Evolutionary conservation across 2,329 filamentous ascomycete species (phyloP).

Genomic region (Colletotrichum cordylinicola): DNA sequence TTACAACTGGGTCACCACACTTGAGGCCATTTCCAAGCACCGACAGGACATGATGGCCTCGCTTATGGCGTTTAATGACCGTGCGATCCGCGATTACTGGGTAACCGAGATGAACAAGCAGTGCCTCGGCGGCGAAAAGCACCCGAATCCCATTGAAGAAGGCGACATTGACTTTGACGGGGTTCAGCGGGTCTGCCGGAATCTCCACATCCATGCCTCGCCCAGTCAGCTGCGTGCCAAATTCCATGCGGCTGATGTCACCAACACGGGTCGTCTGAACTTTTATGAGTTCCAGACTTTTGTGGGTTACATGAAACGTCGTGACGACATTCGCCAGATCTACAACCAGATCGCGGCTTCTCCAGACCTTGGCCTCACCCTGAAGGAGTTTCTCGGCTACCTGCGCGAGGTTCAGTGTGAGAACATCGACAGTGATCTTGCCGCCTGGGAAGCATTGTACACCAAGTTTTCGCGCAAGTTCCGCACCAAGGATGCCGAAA

Average conservation of each 20-base stretch:
- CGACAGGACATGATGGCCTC: slow-evolving; percentile 91
- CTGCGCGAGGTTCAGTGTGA: slow-evolving; percentile 77
- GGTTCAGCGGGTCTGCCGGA: slow-evolving; percentile 84
- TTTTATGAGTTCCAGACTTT: slow-evolving; percentile 86
- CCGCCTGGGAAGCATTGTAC: slow-evolving; percentile 77
- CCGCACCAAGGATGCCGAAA: slow-evolving; percentile 49
- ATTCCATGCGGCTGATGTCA: slow-evolving; percentile 76
- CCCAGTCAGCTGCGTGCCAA: slow-evolving; percentile 74
- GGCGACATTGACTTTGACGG: slow-evolving; percentile 79
- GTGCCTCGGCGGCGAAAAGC: slow-evolving; percentile 50
- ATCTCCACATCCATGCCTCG: slow-evolving; percentile 90
- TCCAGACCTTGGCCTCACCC: slow-evolving; percentile 68
- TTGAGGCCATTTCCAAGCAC: slow-evolving; percentile 84
- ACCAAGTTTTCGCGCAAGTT: slow-evolving; percentile 69
- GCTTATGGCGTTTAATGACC: slow-evolving; percentile 83
- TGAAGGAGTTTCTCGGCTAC: slow-evolving; percentile 78
- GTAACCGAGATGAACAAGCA: slow-evolving; percentile 79
- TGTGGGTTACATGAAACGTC: slow-evolving; percentile 80
- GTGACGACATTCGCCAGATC: slow-evolving; percentile 79
- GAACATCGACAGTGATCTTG: slow-evolving; percentile 70
- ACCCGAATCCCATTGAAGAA: slow-evolving; percentile 57
- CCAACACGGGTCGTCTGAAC: slow-evolving; percentile 69
- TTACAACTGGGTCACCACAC: slow-evolving; percentile 80
- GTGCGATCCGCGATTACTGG: slow-evolving; percentile 86
- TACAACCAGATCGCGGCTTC: slow-evolving; percentile 68